Percentiles rank a stretch among this genome's conserved stretches.
phyloP scores from a whole-genome alignment of 1,139 yeast species.

The Debaryomycetaceae sp. region DNA sequence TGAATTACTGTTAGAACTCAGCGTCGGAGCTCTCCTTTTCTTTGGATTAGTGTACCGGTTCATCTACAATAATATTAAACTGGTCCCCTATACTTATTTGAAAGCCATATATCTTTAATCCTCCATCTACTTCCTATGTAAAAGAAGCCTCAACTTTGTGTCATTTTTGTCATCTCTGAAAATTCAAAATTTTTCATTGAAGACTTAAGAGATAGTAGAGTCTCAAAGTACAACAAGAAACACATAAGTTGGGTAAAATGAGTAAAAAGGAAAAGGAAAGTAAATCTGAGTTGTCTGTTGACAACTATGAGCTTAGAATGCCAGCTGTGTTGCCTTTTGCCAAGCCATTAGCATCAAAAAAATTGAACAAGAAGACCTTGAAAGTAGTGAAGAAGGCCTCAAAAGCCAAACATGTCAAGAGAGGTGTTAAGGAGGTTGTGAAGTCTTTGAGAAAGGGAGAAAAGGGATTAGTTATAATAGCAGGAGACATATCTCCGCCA shows the following conservation, averaged over 20 bases:
- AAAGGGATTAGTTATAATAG: slow-evolving; percentile 92
- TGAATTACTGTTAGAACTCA: neutral
- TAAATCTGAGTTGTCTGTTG: slow-evolving; percentile 52
- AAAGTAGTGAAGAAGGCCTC: slow-evolving; percentile 97
- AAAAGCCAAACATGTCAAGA: slow-evolving; percentile 95
- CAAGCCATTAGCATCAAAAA: slow-evolving; percentile 92
- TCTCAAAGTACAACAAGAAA: neutral
- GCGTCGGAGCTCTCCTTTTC: neutral
- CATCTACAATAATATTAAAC: neutral
- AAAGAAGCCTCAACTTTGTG: slow-evolving; percentile 1
- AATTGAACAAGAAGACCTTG: slow-evolving; percentile 89
- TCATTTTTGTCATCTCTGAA: neutral
- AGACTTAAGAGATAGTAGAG: neutral
- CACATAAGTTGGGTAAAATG: slow-evolving; percentile 28
- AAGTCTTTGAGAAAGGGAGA: slow-evolving; percentile 97
- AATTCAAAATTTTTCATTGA: neutral
- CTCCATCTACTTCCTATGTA: no score
- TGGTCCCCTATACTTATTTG: no score
- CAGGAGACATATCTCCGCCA: slow-evolving; percentile 97
- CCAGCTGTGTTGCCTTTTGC: slow-evolving; percentile 93
- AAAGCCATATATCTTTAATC: no score
- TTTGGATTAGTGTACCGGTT: neutral
- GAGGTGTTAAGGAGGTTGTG: slow-evolving; percentile 99
- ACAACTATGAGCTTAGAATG: slow-evolving; percentile 88
- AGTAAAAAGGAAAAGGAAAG: slow-evolving; percentile 49